Evolutionary conservation across 1,284 basidiomycete genomes (phyloP), one percentile per base, ranked within the genome.

Genomic region (Coniferiporia weirii): DNA sequence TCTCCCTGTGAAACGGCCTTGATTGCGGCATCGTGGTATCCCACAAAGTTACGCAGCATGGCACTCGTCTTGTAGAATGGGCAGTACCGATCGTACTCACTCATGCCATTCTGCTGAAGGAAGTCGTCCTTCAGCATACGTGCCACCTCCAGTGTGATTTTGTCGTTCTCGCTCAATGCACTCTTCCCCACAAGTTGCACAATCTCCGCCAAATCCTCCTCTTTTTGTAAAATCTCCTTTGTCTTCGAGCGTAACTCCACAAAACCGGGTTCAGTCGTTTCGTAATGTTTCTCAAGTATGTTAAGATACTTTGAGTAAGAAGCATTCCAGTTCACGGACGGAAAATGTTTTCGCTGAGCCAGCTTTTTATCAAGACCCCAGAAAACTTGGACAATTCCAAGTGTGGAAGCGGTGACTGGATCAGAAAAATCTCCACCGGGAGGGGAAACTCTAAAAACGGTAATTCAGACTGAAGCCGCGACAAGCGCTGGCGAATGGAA

Each of bases 351-450:
- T 66, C 96, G 86, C 73, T 99, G 95, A 1, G 95, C 95, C 60
- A 99, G 86, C 72, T 95, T 95, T 84, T 95, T 95, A 76, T 93
- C 91, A 45, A 94, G 80, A 70, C 93, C 93, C 93, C 91, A 95
- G 82, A 99, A 99, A 66, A 98, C 97, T 72, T 98, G 97, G 20
- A 99, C 97, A 69, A 99, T 99, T 81, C 94, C 87, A 56, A 99
- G 89, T 1, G 97, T 99, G 40, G 96, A 91, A 51, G 93, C 87
- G 4, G 97, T 99, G 65, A 99, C 97, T 36, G 97, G 97, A 75
- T 99, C 97, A 12, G 97, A 98, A 77, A 98, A 98, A 73, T 99
- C 97, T 78, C 96, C 96, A 76, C 97, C 96, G 54, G 97, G 96
- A 61, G 96, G 96, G 10, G 95, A 98, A 22, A 99, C 96, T 66